phyloP scores from a whole-genome alignment of 163 green algal species.

The Scenedesmus sp. region DNA sequence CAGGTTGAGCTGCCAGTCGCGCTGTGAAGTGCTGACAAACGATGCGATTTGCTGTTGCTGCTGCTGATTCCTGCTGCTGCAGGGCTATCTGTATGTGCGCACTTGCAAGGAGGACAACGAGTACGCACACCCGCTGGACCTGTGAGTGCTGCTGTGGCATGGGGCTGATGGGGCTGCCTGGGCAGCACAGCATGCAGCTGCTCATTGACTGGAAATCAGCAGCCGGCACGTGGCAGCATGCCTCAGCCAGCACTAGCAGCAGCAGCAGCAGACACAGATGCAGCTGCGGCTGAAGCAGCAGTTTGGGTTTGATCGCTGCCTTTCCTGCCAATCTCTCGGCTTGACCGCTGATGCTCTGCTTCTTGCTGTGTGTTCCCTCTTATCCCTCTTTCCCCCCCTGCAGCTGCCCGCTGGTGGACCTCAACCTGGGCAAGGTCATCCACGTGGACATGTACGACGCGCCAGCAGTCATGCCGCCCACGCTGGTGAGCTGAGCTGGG shows the following conservation, averaged over 20 bases:
- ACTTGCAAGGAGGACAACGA: constrained; percentile 48
- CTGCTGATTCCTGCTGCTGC: constrained; percentile 2
- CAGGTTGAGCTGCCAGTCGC: background rate
- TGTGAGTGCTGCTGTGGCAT: background rate
- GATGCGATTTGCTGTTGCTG: background rate
- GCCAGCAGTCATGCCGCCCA: constrained; percentile 44
- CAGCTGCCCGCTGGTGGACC: constrained; percentile 45
- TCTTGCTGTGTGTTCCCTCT: too few species aligned
- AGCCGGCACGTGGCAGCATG: background rate
- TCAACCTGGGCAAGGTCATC: constrained; percentile 55
- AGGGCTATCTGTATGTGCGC: constrained; percentile 55
- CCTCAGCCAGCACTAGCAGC: background rate
- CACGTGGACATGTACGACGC: constrained; percentile 59
- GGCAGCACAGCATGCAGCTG: too few species aligned
- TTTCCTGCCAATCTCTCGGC: too few species aligned
- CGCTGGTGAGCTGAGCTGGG: too few species aligned
- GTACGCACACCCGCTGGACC: constrained; percentile 56
- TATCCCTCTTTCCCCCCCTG: background rate
- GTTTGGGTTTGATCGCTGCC: too few species aligned
- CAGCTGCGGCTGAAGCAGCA: too few species aligned
- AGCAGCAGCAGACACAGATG: too few species aligned
- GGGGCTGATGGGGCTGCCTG: background rate
- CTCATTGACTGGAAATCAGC: background rate
- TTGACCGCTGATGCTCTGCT: too few species aligned
- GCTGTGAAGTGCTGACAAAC: background rate